Percentiles rank a stretch among this genome's conserved stretches.
Conservation (phyloP, 495 filamentous ascomycete genomes). For the Trichoderma gamsii region DNA sequence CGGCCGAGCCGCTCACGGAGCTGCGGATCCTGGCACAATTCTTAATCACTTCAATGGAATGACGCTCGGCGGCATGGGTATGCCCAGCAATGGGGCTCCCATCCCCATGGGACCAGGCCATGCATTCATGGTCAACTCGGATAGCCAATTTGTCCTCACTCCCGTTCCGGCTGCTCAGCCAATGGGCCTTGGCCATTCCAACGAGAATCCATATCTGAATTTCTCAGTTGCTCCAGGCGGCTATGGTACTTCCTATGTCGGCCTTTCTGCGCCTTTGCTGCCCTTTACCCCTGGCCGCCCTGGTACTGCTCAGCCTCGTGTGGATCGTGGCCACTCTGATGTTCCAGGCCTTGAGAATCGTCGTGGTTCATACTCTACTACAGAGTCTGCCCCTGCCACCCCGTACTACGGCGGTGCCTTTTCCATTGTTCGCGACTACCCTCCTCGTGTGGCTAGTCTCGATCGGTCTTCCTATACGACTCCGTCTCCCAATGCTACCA, state of each 20-base stretch:
- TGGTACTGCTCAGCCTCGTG: constrained; percentile 30
- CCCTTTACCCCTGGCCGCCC: constrained; percentile 46
- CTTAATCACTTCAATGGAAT: constrained; percentile 39
- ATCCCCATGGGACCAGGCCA: constrained; percentile 21
- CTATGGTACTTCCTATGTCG: constrained; percentile 29
- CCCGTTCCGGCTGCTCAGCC: constrained; percentile 24
- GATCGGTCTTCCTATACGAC: constrained; percentile 57
- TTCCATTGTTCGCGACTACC: constrained; percentile 42
- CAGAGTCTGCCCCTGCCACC: constrained; percentile 57
- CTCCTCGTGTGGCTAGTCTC: constrained; percentile 47
- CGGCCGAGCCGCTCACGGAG: constrained; percentile 8
- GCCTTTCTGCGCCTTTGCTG: constrained; percentile 33
- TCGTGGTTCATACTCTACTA: constrained; percentile 62
- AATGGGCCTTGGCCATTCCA: constrained; percentile 17
- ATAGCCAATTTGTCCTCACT: constrained; percentile 34
- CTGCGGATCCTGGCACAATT: constrained; percentile 24
- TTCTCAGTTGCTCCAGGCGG: constrained; percentile 19
- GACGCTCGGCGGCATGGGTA: constrained; percentile 27
- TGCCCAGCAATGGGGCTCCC: constrained; percentile 20
- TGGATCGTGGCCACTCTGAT: constrained; percentile 38
- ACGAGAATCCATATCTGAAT: constrained; percentile 23
- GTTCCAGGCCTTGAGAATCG: constrained; percentile 55
- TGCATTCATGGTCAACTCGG: constrained; percentile 31
- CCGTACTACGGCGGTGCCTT: constrained; percentile 50
- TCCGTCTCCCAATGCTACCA: constrained; percentile 55